These are phyloP conservation scores for Rhynchosporium graminicola DNA, from an alignment of 2,329 filamentous ascomycete genomes.

Conservation along the genomic window DNA sequence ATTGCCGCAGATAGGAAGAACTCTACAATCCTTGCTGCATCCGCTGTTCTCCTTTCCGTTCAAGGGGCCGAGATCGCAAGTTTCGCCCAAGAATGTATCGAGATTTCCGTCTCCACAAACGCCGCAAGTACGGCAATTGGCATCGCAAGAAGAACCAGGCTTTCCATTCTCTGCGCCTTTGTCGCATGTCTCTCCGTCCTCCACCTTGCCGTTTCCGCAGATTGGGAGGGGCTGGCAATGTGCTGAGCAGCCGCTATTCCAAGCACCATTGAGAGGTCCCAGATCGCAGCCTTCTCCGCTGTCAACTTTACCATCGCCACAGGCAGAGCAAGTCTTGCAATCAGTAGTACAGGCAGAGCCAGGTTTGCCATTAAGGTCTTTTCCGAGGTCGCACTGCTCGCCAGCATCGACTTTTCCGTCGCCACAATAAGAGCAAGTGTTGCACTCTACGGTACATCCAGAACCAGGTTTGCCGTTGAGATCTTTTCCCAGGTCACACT, in stretches of 20 bases:
- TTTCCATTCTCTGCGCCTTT: slow-evolving; percentile 13
- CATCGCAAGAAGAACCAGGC: slow-evolving; percentile 8
- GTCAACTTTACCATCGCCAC: slow-evolving; percentile 8
- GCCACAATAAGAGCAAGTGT: slow-evolving; percentile 16
- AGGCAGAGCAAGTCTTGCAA: slow-evolving; percentile 8
- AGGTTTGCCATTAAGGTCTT: not conserved
- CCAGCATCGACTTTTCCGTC: slow-evolving; percentile 16
- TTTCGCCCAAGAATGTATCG: slow-evolving; percentile 13
- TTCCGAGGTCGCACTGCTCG: slow-evolving; percentile 15
- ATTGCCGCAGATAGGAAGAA: slow-evolving; percentile 7
- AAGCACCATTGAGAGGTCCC: slow-evolving; percentile 1
- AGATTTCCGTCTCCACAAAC: slow-evolving; percentile 13
- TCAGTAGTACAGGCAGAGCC: slow-evolving; percentile 12
- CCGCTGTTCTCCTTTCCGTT: slow-evolving; percentile 12
- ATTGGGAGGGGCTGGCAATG: slow-evolving; percentile 8
- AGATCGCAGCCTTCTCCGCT: slow-evolving; percentile 13
- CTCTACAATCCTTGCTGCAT: slow-evolving; percentile 11
- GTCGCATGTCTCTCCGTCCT: slow-evolving; percentile 16
- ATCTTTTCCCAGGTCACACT: slow-evolving; percentile 2
- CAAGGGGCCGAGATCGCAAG: slow-evolving; percentile 10
- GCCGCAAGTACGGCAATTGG: slow-evolving; percentile 10
- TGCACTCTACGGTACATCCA: not conserved
- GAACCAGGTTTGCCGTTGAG: slow-evolving; percentile 5
- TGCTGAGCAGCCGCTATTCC: slow-evolving; percentile 13
- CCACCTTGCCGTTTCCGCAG: slow-evolving; percentile 14